phyloP scores from a whole-genome alignment of 129 eudicot genomes.

The Silybum marianum region DNA sequence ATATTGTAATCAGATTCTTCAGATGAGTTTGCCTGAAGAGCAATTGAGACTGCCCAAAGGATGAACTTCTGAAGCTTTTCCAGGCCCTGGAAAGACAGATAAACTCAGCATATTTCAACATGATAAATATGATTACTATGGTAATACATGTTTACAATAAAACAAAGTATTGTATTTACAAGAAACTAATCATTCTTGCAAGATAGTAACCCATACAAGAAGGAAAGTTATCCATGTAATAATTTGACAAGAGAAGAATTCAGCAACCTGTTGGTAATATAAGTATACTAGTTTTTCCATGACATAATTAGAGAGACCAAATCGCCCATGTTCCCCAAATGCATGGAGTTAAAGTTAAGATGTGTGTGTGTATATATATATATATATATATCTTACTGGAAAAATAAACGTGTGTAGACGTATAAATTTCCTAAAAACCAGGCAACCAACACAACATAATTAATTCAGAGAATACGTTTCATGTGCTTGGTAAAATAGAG shows the following conservation, averaged over 20 bases:
- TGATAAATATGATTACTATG: not conserved
- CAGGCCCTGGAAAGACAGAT: slow-evolving; percentile 45
- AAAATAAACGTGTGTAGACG: not conserved
- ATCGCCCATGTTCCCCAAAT: too few relatives aligned
- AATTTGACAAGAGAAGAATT: too few relatives aligned
- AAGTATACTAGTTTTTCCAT: too few relatives aligned
- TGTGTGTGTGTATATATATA: too few relatives aligned
- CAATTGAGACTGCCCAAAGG: slow-evolving; percentile 69
- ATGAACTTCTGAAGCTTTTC: slow-evolving; percentile 67
- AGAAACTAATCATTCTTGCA: too few relatives aligned
- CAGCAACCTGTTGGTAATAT: too few relatives aligned
- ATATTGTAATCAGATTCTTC: slow-evolving; percentile 31
- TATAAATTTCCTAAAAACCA: not conserved
- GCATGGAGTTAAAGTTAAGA: too few relatives aligned
- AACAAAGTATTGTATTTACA: not conserved
- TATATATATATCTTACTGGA: too few relatives aligned
- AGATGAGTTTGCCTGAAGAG: slow-evolving; percentile 42
- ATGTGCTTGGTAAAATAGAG: slow-evolving; percentile 3
- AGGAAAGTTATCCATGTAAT: too few relatives aligned
- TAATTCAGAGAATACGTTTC: not conserved
- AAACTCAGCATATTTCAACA: not conserved
- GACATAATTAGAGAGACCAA: too few relatives aligned
- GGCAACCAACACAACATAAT: not conserved
- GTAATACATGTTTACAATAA: not conserved
- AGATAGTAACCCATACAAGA: too few relatives aligned